Percentiles rank a stretch among this genome's conserved stretches.
These are phyloP conservation scores for Pseudogymnoascus sp. DNA, from an alignment of 2,329 filamentous ascomycete genomes.

Conservation along the genomic window DNA sequence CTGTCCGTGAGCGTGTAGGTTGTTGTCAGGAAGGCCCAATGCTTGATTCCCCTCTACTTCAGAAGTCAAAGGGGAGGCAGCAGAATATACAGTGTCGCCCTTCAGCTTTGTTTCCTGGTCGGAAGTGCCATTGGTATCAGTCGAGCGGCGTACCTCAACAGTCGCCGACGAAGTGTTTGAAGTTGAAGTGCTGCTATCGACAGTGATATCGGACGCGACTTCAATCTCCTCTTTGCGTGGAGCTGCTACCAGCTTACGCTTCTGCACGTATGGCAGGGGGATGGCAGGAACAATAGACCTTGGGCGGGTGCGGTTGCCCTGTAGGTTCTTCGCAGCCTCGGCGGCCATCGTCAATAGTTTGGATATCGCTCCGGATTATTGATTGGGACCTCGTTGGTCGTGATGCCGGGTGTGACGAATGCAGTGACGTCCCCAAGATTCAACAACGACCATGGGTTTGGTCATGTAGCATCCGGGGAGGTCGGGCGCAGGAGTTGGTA, in stretches of 20 bases:
- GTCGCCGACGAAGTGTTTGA: slow-evolving; percentile 1
- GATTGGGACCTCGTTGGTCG: slow-evolving; percentile 11
- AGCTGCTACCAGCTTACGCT: slow-evolving; percentile 23
- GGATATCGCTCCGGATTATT: slow-evolving; percentile 9
- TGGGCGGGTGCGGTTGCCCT: slow-evolving; percentile 25
- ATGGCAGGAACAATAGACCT: slow-evolving; percentile 27
- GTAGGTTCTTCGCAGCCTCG: slow-evolving; percentile 24
- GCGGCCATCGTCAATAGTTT: slow-evolving; percentile 23
- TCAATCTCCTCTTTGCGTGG: slow-evolving; percentile 21
- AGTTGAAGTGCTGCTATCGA: background rate
- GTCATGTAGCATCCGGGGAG: slow-evolving; percentile 30
- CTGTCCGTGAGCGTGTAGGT: background rate
- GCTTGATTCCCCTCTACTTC: background rate
- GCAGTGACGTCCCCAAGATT: slow-evolving; percentile 31
- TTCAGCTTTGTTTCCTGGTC: background rate
- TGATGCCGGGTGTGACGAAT: slow-evolving; percentile 5
- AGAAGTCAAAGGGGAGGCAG: background rate
- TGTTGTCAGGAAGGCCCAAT: background rate
- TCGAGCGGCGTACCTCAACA: background rate
- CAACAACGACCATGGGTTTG: slow-evolving; percentile 27
- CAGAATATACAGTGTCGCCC: background rate
- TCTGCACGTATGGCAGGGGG: slow-evolving; percentile 28
- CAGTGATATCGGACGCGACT: slow-evolving; percentile 11
- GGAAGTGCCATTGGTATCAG: slow-evolving; percentile 2
- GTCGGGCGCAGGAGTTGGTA: slow-evolving; percentile 16